phyloP scores from a whole-genome alignment of 1,284 basidiomycete species.

The Trametes hirsuta region DNA sequence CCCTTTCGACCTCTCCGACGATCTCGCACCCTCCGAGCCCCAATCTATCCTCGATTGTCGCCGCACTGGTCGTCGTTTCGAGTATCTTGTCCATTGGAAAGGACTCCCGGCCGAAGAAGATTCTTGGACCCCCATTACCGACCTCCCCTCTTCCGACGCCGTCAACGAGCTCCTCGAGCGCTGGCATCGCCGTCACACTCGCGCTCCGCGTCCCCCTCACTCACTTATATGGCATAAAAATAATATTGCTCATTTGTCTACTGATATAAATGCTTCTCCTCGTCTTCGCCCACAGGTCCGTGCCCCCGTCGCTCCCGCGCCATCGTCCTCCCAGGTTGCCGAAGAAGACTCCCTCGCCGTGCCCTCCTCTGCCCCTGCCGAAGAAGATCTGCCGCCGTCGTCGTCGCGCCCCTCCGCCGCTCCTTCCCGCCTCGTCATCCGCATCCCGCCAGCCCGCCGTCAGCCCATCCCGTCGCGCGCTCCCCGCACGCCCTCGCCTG shows the following conservation, averaged over 20 bases:
- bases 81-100: conserved; percentile 36
- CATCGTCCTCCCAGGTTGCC: conserved; percentile 5
- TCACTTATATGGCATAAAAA: neutral
- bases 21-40: conserved; percentile 25
- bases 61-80: conserved; percentile 35
- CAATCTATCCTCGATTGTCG: conserved; percentile 30
- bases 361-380: conserved; percentile 6
- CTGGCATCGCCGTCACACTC: conserved; percentile 38
- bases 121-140: conserved; percentile 36
- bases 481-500: conserved; percentile 7
- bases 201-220: conserved; percentile 29
- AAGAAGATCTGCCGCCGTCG: conserved; percentile 2
- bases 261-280: neutral
- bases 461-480: neutral
- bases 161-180: conserved; percentile 34
- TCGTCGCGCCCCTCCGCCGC: neutral
- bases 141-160: conserved; percentile 31
- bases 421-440: conserved; percentile 4
- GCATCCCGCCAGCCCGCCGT: neutral
- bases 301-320: neutral
- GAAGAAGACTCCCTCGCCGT: conserved; percentile 2
- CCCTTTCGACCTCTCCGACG: conserved; percentile 24
- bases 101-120: conserved; percentile 29
- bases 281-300: neutral
- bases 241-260: neutral